phyloP scores from a whole-genome alignment of 192 early-diverging fungal genomes.

The Backusella mclennaniae region DNA sequence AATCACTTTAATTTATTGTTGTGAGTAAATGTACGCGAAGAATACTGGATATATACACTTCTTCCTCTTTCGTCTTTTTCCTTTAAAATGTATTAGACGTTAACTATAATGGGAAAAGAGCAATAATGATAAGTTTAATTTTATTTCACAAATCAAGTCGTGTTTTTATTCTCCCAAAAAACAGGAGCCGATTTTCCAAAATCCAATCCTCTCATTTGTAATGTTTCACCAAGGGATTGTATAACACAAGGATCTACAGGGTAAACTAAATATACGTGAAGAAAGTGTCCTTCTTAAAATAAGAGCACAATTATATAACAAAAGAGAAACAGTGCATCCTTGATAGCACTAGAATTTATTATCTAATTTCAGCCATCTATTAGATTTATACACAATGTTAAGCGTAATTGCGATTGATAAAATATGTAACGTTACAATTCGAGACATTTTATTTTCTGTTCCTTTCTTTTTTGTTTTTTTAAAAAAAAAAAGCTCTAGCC shows the following conservation, averaged over 20 bases:
- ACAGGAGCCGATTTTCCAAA: neutral
- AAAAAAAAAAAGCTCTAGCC: neutral
- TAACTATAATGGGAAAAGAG: conserved; percentile 1
- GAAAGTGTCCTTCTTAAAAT: neutral
- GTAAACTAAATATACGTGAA: neutral
- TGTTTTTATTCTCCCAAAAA: neutral
- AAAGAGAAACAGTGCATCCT: neutral
- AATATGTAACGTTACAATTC: neutral
- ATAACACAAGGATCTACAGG: neutral
- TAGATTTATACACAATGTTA: neutral
- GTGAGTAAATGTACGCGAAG: neutral
- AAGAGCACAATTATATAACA: neutral
- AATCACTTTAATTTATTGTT: neutral
- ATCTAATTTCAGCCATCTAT: neutral
- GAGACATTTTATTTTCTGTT: neutral
- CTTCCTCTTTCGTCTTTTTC: neutral
- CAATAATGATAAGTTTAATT: neutral
- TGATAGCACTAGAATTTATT: neutral
- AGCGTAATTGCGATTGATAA: neutral
- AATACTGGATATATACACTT: neutral
- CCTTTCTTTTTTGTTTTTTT: neutral
- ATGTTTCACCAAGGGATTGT: neutral
- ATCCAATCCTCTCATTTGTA: neutral
- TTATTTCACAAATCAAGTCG: neutral
- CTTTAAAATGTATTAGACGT: neutral